Evolutionary conservation across 2,329 filamentous ascomycete genomes (phyloP).

Genomic region (Beauveria scarabaeidicola): DNA sequence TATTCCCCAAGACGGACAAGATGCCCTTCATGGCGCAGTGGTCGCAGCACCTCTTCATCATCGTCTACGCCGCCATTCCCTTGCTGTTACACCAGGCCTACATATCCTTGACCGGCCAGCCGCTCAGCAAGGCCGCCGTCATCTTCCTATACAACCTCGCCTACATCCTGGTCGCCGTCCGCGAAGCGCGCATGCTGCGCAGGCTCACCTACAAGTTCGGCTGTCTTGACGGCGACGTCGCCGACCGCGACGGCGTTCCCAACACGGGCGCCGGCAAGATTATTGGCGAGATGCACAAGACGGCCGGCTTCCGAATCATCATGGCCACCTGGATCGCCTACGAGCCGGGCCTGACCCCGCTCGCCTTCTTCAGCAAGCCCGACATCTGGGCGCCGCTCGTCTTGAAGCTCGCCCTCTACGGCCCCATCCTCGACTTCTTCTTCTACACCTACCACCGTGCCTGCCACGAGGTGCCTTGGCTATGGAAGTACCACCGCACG

Average conservation of each 20-base stretch:
- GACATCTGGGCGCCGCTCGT: conserved; percentile 20
- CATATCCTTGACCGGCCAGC: conserved; percentile 11
- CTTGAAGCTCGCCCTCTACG: conserved; percentile 25
- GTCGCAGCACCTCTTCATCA: conserved; percentile 24
- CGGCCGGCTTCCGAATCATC: conserved; percentile 18
- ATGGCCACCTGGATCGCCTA: conserved; percentile 20
- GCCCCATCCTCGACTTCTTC: conserved; percentile 33
- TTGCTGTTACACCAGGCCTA: conserved; percentile 19
- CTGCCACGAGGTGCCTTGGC: conserved; percentile 30
- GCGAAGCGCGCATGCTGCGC: conserved; percentile 23
- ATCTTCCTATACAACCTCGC: conserved; percentile 21
- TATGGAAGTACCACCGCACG: conserved; percentile 33
- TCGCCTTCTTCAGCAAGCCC: conserved; percentile 1
- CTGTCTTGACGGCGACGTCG: conserved; percentile 21
- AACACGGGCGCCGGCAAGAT: conserved; percentile 21
- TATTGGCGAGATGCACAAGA: conserved; percentile 18
- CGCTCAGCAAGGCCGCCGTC: conserved; percentile 9
- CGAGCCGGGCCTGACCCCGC: conserved; percentile 11
- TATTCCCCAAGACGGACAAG: conserved; percentile 25
- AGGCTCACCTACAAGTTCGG: conserved; percentile 23
- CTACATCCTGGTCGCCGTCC: conserved; percentile 23
- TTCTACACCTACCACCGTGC: conserved; percentile 33
- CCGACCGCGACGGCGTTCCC: conserved; percentile 27
- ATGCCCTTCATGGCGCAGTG: conserved; percentile 23
- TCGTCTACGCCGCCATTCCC: conserved; percentile 20